Conservation (phyloP, 129 eudicot genomes). For the Pittosporum tobira region DNA sequence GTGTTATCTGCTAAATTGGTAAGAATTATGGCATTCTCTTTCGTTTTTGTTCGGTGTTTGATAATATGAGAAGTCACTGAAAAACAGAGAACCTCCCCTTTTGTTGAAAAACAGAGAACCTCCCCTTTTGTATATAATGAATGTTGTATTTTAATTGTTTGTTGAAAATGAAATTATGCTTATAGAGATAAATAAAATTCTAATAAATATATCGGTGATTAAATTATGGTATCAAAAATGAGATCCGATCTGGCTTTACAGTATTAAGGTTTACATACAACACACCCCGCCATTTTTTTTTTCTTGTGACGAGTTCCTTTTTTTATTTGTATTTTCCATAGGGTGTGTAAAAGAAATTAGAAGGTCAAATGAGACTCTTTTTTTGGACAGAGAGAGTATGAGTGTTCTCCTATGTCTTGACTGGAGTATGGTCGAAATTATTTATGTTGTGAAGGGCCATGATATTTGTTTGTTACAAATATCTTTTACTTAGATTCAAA, state of each 20-base stretch:
- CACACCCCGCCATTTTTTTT: too few species aligned
- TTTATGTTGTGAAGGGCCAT: background rate
- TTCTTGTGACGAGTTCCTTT: too few species aligned
- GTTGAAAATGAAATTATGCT: background rate
- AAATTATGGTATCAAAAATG: background rate
- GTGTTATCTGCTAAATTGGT: conserved; percentile 42
- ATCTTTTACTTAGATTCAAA: conserved; percentile 6
- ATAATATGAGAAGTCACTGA: background rate
- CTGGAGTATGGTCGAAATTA: background rate
- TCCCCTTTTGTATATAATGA: background rate
- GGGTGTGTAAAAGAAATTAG: too few species aligned
- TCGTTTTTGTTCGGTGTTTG: conserved; percentile 1
- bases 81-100: background rate
- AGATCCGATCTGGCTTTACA: background rate
- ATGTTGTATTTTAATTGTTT: background rate
- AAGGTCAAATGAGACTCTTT: too few species aligned
- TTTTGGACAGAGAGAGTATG: too few species aligned
- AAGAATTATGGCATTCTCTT: conserved; percentile 11
- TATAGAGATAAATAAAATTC: conserved; percentile 1
- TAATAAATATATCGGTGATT: background rate
- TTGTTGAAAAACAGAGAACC: background rate
- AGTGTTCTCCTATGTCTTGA: background rate
- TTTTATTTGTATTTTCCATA: too few species aligned
- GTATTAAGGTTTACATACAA: background rate
- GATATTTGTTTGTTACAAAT: conserved; percentile 11